phyloP scores from a whole-genome alignment of 805 yeast genomes.

The Ogataea zsoltii region DNA sequence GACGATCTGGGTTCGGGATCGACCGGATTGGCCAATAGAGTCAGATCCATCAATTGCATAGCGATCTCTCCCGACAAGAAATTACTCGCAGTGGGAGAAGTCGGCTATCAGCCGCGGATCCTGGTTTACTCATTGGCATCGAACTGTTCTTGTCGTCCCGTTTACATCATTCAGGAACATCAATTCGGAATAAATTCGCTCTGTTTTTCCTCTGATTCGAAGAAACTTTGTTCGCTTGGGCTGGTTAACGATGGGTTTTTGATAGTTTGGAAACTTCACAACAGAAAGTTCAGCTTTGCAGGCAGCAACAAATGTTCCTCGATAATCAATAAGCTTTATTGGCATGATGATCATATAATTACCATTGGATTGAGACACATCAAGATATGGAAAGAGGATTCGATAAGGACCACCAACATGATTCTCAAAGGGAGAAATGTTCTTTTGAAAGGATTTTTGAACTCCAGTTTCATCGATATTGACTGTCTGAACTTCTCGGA shows the following conservation, averaged over 20 bases:
- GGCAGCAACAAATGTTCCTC: conserved; percentile 67
- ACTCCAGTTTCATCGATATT: conserved; percentile 50
- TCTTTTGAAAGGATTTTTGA: conserved; percentile 49
- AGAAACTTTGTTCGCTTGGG: conserved; percentile 60
- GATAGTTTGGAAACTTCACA: conserved; percentile 52
- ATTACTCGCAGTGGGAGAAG: conserved; percentile 67
- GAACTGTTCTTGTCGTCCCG: conserved; percentile 47
- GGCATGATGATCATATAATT: conserved; percentile 50
- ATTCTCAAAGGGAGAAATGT: conserved; percentile 59
- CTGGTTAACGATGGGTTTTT: conserved; percentile 68
- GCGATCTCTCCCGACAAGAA: conserved; percentile 56
- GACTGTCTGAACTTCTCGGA: conserved; percentile 38
- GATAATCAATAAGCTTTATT: conserved; percentile 51
- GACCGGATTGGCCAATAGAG: conserved; percentile 35
- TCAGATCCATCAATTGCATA: conserved; percentile 56
- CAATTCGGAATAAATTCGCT: conserved; percentile 60
- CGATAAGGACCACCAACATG: conserved; percentile 8
- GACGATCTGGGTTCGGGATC: conserved; percentile 19
- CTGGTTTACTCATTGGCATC: conserved; percentile 58
- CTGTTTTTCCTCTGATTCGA: conserved; percentile 60
- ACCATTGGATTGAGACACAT: conserved; percentile 64
- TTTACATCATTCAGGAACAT: conserved; percentile 60
- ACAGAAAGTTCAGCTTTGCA: conserved; percentile 35
- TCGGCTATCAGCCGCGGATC: conserved; percentile 68
- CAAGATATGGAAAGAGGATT: conserved; percentile 54